These are phyloP conservation scores for Gigaspora rosea DNA, from an alignment of 192 early-diverging fungal genomes.

Conservation along the genomic window DNA sequence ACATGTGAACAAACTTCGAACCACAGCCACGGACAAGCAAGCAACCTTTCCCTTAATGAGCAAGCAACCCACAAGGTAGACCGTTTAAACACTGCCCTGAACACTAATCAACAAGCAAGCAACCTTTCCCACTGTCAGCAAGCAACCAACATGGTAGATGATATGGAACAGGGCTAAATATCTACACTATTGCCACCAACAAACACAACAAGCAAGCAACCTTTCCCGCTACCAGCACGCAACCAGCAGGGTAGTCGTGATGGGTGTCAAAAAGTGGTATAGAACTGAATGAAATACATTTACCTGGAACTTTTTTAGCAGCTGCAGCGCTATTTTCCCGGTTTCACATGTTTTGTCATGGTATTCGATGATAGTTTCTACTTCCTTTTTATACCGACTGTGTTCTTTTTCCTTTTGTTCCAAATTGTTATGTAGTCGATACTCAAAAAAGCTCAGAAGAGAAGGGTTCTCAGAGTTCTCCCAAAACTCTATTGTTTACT, in stretches of 20 bases:
- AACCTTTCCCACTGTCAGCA: conserved; percentile 17
- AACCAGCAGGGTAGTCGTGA: conserved; percentile 6
- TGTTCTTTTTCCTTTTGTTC: conserved; percentile 10
- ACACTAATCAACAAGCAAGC: conserved; percentile 3
- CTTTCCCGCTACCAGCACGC: conserved; percentile 9
- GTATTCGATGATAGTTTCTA: conserved; percentile 19
- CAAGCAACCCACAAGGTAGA: background rate
- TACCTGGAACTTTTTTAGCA: conserved; percentile 21
- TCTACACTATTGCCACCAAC: conserved; percentile 12
- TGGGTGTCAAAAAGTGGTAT: background rate
- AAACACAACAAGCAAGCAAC: background rate
- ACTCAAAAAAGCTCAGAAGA: conserved; percentile 28
- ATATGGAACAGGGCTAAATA: background rate
- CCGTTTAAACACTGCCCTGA: background rate
- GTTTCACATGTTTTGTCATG: conserved; percentile 13
- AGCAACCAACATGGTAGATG: conserved; percentile 10
- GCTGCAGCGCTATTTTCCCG: background rate
- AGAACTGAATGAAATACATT: background rate
- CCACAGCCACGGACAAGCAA: conserved; percentile 2
- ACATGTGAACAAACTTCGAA: background rate
- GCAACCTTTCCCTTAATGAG: background rate
- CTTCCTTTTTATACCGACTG: conserved; percentile 11
- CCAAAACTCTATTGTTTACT: conserved; percentile 14
- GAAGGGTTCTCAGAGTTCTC: conserved; percentile 14
- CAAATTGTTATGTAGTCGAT: conserved; percentile 17